Percentiles rank a stretch among this genome's conserved stretches.
phyloP scores from a whole-genome alignment of 257 asterid species.

The Eucommia ulmoides region DNA sequence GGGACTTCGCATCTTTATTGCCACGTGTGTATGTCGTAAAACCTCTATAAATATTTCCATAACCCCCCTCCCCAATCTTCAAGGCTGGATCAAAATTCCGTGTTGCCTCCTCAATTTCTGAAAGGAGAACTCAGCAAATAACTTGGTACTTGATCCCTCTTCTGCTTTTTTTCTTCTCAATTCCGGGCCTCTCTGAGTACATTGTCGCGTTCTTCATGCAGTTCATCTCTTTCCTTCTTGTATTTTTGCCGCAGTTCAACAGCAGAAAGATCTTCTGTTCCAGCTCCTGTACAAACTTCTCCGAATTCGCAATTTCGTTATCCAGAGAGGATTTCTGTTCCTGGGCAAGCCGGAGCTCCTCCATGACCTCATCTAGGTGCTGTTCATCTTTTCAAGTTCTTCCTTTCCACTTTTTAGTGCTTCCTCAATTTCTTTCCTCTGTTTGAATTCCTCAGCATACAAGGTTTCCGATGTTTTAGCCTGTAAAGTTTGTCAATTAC shows the following conservation, averaged over 20 bases:
- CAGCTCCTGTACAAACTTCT: constrained; percentile 47
- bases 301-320: constrained; percentile 42
- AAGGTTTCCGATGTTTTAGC: constrained; percentile 42
- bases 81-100: constrained; percentile 35
- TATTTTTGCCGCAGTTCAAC: constrained; percentile 64
- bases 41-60: constrained; percentile 68
- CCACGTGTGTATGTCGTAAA: constrained; percentile 73
- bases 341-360: constrained; percentile 37
- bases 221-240: constrained; percentile 67
- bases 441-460: constrained; percentile 43
- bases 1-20: constrained; percentile 58
- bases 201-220: constrained; percentile 56
- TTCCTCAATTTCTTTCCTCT: constrained; percentile 59
- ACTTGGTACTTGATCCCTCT: constrained; percentile 44
- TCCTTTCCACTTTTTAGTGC: constrained; percentile 38
- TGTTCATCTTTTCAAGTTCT: constrained; percentile 41
- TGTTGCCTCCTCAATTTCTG: constrained; percentile 78
- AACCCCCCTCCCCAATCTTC: constrained; percentile 88
- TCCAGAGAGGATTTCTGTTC: constrained; percentile 47
- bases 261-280: constrained; percentile 67
- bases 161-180: constrained; percentile 39
- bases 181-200: constrained; percentile 49
- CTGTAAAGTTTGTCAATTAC: constrained; percentile 18
- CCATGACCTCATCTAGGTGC: constrained; percentile 29
- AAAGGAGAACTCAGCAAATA: constrained; percentile 53